Conservation (phyloP, 1,284 basidiomycete species). For the Melampsora americana region DNA sequence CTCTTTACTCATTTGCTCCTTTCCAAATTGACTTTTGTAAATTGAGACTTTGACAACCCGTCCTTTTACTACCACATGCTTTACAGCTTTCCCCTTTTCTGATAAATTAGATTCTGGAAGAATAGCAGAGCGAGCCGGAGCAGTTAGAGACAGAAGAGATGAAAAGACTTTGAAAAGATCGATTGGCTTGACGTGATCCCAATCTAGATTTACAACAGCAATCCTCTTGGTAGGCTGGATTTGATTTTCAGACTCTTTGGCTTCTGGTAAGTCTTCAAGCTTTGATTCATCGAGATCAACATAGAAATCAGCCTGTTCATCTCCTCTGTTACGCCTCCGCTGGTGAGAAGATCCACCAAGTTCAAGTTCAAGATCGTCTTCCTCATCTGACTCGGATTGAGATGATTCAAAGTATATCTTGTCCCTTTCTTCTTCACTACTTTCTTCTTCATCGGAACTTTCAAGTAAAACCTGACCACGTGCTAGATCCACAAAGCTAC, state of each 20-base stretch:
- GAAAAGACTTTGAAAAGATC: conserved; percentile 92
- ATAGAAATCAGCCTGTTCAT: conserved; percentile 59
- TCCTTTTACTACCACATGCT: conserved; percentile 57
- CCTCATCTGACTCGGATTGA: conserved; percentile 53
- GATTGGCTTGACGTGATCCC: conserved; percentile 88
- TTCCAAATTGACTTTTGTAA: conserved; percentile 92
- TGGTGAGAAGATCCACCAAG: not conserved
- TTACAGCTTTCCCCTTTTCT: conserved; percentile 9
- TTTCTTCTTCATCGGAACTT: conserved; percentile 63
- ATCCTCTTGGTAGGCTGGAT: conserved; percentile 65
- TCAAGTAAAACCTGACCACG: conserved; percentile 80
- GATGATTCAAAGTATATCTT: conserved; percentile 41
- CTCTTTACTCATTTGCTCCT: conserved; percentile 78
- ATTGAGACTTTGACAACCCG: conserved; percentile 72
- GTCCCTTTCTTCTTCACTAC: conserved; percentile 66
- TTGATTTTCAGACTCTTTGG: conserved; percentile 52
- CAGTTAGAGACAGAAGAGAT: conserved; percentile 66
- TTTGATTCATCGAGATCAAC: conserved; percentile 71
- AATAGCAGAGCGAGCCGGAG: conserved; percentile 46
- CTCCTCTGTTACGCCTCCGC: not conserved
- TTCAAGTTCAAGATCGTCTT: conserved; percentile 47
- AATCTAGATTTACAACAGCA: conserved; percentile 94
- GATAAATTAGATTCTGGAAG: not conserved
- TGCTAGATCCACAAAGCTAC: conserved; percentile 68
- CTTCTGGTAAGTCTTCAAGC: conserved; percentile 48